Base-by-base conservation (phyloP, 441 rosid species). In the Syzygium malaccense region DNA sequence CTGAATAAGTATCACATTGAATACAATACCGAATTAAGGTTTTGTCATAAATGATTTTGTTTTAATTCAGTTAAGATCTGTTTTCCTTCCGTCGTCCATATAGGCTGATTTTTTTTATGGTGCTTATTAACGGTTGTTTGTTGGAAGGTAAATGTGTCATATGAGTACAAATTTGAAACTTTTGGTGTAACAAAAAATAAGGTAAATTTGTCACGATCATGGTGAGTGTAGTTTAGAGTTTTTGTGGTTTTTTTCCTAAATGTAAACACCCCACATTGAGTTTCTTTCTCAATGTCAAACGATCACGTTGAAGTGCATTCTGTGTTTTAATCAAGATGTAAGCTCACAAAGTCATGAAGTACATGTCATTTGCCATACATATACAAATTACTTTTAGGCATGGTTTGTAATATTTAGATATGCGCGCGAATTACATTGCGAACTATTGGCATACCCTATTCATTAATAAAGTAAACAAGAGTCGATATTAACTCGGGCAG, bases 41-140 rank as follows among this genome's bases (percentile, higher is more conserved):
- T 57, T 1, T 25, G n/a, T 6, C 0, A 57, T 25, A 57, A 11
- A 58, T 1, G 13, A 58, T 3, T 0, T 0, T 58, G 7, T 58
- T 58, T 57, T 26, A 26, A 11, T 58, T 58, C 15, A 58, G n/a
- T 26, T 58, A 26, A 58, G 11, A 58, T 3, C 30, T 1, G 0
- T 26, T 58, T 58, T 25, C 30, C 28, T 26, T 58, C 64, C 5
- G 28, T 58, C 64, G 12, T 58, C 30, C 3, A 26, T 58, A 26
- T 11, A 58, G 30, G 28, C 48, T n/a, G 13, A 58, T 10, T n/a
- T 11, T 11, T 58, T 25, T 26, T 58, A 58, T 0, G 4, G 3
- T 58, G 15, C 64, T 25, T 58, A 11, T 58, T 6, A 6, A 58
- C 3, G 7, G 15, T 26, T 58, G 13, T 5, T 58, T 26, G 64